Evolutionary conservation across 257 asterid species (phyloP).

Genomic region (Solanum clarkiae): DNA sequence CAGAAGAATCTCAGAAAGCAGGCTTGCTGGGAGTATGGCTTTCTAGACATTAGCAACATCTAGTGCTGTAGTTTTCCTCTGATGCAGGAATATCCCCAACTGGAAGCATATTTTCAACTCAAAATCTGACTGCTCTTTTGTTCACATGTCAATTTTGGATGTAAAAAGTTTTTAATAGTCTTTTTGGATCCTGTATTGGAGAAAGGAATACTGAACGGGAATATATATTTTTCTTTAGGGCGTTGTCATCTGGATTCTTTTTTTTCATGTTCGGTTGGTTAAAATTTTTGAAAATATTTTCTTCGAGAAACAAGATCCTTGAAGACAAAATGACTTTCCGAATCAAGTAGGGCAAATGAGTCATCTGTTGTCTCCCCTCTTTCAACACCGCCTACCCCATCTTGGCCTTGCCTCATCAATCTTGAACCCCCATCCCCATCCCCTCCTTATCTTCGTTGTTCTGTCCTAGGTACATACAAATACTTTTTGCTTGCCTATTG

Average conservation of each 20-base stretch:
- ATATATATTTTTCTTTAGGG: not conserved
- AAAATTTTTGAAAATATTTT: not conserved
- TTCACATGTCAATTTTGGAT: not conserved
- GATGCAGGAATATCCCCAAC: not conserved
- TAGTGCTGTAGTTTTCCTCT: not conserved
- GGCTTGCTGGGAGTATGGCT: conserved; percentile 95
- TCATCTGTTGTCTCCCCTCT: not conserved
- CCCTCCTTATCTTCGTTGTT: not conserved
- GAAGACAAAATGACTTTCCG: not conserved
- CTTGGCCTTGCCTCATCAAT: not conserved
- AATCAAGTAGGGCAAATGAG: not conserved
- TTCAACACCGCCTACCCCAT: not conserved
- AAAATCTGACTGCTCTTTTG: not conserved
- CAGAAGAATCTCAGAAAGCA: conserved; percentile 86
- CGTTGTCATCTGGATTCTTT: not conserved
- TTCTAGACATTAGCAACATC: conserved; percentile 17
- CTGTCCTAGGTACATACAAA: not conserved
- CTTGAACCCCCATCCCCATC: not conserved
- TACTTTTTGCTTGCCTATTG: not conserved
- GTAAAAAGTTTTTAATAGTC: not conserved
- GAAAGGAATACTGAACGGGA: not conserved
- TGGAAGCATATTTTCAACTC: not conserved
- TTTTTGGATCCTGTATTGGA: not conserved
- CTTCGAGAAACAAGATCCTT: not conserved
- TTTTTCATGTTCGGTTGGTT: not conserved